phyloP scores from a whole-genome alignment of 1,284 basidiomycete genomes.

The Trametes pubescens region DNA sequence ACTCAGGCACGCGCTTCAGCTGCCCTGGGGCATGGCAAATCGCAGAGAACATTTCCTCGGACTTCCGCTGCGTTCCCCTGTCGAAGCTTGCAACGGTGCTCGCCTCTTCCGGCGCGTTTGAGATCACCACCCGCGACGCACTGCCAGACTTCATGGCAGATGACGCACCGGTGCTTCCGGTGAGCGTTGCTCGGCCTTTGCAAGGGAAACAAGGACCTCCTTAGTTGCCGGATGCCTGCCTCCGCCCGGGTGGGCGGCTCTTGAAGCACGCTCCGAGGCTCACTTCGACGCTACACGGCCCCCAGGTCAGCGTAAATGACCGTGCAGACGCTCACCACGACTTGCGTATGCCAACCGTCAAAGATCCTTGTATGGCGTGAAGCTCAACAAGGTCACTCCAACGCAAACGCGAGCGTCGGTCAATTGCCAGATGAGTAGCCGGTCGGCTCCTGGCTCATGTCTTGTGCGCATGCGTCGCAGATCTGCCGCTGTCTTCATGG shows the following conservation, averaged over 20 bases:
- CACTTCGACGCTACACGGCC: neutral
- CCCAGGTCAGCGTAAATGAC: neutral
- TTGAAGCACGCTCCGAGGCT: neutral
- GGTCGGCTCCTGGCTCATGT: neutral
- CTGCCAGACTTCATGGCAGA: neutral
- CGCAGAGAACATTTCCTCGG: conserved; percentile 23
- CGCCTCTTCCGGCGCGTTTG: conserved; percentile 14
- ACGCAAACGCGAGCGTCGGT: conserved; percentile 2
- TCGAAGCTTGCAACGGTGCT: conserved; percentile 3
- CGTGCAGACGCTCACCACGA: neutral
- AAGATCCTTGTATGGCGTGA: neutral
- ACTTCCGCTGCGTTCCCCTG: conserved; percentile 16
- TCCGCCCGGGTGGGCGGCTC: neutral
- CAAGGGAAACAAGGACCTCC: neutral
- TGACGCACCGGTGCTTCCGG: conserved; percentile 15
- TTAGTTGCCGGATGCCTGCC: conserved; percentile 7
- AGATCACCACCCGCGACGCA: conserved; percentile 10
- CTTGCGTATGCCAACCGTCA: neutral
- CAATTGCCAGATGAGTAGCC: neutral
- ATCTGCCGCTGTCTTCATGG: conserved; percentile 4
- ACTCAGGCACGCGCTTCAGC: conserved; percentile 16
- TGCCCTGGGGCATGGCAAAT: neutral
- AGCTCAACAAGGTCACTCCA: neutral
- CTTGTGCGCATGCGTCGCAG: conserved; percentile 1
- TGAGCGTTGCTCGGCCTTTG: conserved; percentile 8